A percentile compares a stretch with the other conserved stretches of the same genome.
These are phyloP conservation scores for Pythium guiyangense DNA, from an alignment of 352 stramenopile species.

Conservation along the genomic window DNA sequence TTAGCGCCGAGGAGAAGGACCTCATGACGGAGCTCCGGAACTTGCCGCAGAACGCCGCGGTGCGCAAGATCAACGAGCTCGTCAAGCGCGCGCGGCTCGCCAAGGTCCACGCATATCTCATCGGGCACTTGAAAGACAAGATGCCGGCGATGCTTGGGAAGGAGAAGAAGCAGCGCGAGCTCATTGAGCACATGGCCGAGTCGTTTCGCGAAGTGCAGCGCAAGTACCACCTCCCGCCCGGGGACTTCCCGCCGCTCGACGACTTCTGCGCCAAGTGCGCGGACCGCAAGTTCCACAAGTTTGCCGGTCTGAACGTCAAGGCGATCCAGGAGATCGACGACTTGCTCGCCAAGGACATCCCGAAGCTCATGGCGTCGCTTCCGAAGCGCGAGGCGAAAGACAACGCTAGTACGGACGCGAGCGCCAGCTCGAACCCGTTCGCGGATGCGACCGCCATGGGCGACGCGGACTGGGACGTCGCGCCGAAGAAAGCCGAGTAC, in stretches of 20 bases:
- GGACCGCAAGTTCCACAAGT: conserved; percentile 90
- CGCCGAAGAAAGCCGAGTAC: conserved; percentile 67
- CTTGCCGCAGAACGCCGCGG: conserved; percentile 94
- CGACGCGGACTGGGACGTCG: conserved; percentile 60
- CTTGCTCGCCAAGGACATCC: conserved; percentile 96
- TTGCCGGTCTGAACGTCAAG: conserved; percentile 91
- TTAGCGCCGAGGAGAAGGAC: conserved; percentile 96
- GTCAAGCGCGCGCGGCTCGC: conserved; percentile 94
- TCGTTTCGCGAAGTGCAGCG: conserved; percentile 97
- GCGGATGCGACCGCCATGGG: conserved; percentile 5
- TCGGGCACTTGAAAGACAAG: conserved; percentile 94
- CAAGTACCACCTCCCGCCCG: conserved; percentile 94
- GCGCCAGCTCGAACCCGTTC: conserved; percentile 27
- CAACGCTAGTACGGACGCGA: background rate
- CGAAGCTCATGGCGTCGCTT: conserved; percentile 85
- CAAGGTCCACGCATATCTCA: conserved; percentile 97
- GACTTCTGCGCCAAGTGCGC: conserved; percentile 82
- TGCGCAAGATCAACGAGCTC: conserved; percentile 94
- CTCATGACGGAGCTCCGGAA: conserved; percentile 95
- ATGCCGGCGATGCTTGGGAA: conserved; percentile 98
- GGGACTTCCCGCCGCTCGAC: conserved; percentile 92
- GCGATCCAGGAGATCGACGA: conserved; percentile 97
- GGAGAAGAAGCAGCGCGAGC: conserved; percentile 95
- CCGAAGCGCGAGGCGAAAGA: conserved; percentile 41
- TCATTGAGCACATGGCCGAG: conserved; percentile 93